A percentile compares a stretch with the other conserved stretches of the same genome.
Conservation (phyloP, 1,284 basidiomycete species). For the Thelephora terrestris region DNA sequence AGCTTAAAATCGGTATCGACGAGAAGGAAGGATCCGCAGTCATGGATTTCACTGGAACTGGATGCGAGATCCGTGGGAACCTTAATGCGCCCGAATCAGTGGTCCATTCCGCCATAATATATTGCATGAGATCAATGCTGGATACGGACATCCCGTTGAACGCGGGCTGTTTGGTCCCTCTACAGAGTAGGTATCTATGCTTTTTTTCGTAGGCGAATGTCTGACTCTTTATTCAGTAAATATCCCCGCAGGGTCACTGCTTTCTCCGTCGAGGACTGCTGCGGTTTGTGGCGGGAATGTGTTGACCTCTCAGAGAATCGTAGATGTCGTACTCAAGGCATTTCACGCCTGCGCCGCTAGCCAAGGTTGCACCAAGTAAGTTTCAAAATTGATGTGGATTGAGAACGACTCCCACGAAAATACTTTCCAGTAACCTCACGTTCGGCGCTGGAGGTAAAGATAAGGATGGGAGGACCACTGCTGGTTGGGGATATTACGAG, state of each 20-base stretch:
- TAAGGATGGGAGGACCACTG: constrained; percentile 61
- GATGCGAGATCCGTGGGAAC: constrained; percentile 84
- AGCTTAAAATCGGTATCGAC: constrained; percentile 75
- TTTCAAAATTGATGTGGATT: constrained; percentile 4
- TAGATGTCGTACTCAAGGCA: constrained; percentile 90
- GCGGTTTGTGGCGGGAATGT: constrained; percentile 94
- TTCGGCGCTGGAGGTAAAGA: constrained; percentile 87
- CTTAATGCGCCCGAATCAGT: constrained; percentile 86
- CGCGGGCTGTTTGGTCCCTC: constrained; percentile 80
- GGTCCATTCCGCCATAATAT: constrained; percentile 89
- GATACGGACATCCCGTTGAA: constrained; percentile 90
- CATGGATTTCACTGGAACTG: constrained; percentile 88
- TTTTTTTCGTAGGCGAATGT: constrained; percentile 4
- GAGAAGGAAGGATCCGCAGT: constrained; percentile 68
- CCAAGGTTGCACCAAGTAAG: constrained; percentile 88
- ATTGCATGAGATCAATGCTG: constrained; percentile 90
- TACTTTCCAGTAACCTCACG: constrained; percentile 66
- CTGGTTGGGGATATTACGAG: constrained; percentile 96
- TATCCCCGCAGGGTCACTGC: constrained; percentile 73
- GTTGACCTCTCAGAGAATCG: constrained; percentile 86
- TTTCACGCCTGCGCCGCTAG: constrained; percentile 90
- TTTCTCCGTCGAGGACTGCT: constrained; percentile 77
- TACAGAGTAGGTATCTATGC: constrained; percentile 43
- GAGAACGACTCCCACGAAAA: constrained; percentile 3
- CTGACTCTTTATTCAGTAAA: constrained; percentile 39